Evolutionary conservation across 108 stramenopile genomes (phyloP).

Genomic region (Stephanodiscus minutulus): DNA sequence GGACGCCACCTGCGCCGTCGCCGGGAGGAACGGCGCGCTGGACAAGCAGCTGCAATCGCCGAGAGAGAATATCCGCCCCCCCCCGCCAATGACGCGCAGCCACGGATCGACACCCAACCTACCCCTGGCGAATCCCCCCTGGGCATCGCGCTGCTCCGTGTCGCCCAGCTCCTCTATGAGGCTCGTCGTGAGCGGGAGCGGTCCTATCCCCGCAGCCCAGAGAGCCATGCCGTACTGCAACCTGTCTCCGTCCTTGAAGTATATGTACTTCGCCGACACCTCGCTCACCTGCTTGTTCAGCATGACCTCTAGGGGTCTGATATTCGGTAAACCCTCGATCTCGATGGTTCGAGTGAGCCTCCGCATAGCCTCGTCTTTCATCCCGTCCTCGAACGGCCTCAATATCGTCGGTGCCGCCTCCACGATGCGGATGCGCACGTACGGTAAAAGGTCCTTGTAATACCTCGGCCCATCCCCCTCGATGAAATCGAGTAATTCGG

Average conservation of each 20-base stretch:
- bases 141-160: conserved; percentile 59
- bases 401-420: conserved; percentile 89
- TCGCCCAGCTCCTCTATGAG: conserved; percentile 70
- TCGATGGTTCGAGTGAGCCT: conserved; percentile 63
- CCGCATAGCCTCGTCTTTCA: conserved; percentile 86
- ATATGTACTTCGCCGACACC: conserved; percentile 74
- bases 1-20: conserved; percentile 92
- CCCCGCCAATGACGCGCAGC: conserved; percentile 84
- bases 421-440: conserved; percentile 90
- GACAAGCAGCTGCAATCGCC: conserved; percentile 89
- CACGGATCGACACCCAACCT: conserved; percentile 90
- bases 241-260: conserved; percentile 72
- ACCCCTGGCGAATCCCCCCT: conserved; percentile 70
- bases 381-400: conserved; percentile 86
- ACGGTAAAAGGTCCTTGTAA: conserved; percentile 82
- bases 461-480: conserved; percentile 90
- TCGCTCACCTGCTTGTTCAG: conserved; percentile 88
- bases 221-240: conserved; percentile 89
- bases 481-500: conserved; percentile 93
- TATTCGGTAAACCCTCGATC: conserved; percentile 54
- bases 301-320: conserved; percentile 81
- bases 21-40: conserved; percentile 65
- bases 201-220: conserved; percentile 97
- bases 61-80: conserved; percentile 82
- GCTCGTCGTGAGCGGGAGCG: conserved; percentile 75